Evolutionary conservation across 2,329 filamentous ascomycete genomes (phyloP).

Genomic region (Colletotrichum tropicicola): DNA sequence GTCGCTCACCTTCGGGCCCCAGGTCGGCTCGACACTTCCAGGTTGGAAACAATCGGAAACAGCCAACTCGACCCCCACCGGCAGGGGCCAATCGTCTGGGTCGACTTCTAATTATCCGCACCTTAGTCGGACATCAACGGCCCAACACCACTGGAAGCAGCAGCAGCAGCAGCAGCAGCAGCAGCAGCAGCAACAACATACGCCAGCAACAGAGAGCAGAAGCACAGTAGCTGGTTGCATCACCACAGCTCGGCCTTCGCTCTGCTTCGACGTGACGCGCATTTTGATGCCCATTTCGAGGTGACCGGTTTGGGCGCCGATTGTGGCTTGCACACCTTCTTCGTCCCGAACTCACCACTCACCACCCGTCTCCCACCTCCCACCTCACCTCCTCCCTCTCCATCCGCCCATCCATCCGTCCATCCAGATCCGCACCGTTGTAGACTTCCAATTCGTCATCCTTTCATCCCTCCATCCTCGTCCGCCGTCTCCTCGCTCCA

Average conservation of each 20-base stretch:
- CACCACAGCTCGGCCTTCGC: not conserved
- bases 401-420: not conserved
- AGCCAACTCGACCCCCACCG: not conserved
- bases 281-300: not conserved
- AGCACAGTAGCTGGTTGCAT: not conserved
- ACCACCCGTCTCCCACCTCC: no score
- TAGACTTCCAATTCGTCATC: conserved; percentile 1
- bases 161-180: no score
- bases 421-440: conserved; percentile 5
- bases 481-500: not conserved
- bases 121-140: conserved; percentile 22
- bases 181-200: not conserved
- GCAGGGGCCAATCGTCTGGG: conserved; percentile 9
- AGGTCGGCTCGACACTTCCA: not conserved
- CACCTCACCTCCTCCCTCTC: conserved; percentile 3
- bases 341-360: not conserved
- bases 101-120: conserved; percentile 9
- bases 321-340: not conserved
- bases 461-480: not conserved
- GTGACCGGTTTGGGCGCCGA: not conserved
- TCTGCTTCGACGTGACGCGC: not conserved
- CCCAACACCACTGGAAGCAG: no score
- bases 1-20: conserved; percentile 15
- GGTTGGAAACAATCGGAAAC: not conserved
- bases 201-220: not conserved